Conservation (phyloP, 164 flowering plant genomes). For the Magnolia kwangsiensis region DNA sequence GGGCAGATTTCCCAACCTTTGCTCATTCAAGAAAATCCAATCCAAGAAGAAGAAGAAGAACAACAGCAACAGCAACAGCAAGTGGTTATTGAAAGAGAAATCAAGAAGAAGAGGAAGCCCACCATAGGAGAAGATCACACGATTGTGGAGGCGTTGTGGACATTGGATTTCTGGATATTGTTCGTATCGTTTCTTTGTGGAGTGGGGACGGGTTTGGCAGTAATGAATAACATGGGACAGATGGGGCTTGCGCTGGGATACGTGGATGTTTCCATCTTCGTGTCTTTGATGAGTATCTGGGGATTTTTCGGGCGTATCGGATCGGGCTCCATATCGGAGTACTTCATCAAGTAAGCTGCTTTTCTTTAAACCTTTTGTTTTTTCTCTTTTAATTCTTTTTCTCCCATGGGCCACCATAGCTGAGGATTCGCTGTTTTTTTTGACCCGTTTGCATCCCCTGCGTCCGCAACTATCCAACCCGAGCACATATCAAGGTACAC, state of each 20-base stretch:
- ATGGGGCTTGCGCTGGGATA: conserved; percentile 85
- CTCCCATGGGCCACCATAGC: too few relatives aligned
- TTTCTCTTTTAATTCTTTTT: neutral
- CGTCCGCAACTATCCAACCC: too few relatives aligned
- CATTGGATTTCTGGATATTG: conserved; percentile 76
- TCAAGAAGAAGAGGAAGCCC: conserved; percentile 26
- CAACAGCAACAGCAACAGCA: neutral
- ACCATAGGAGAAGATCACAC: conserved; percentile 87
- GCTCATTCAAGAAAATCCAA: conserved; percentile 14
- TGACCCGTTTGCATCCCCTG: too few relatives aligned
- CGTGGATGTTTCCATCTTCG: conserved; percentile 74
- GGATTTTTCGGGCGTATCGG: conserved; percentile 85
- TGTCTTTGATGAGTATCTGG: conserved; percentile 75
- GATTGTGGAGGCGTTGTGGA: conserved; percentile 51
- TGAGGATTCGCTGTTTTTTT: too few relatives aligned
- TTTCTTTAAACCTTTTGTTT: neutral
- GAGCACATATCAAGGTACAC: too few relatives aligned
- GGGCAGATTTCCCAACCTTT: conserved; percentile 36
- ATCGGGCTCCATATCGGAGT: conserved; percentile 72
- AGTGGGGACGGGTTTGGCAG: conserved; percentile 88
- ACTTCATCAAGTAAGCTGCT: conserved; percentile 63
- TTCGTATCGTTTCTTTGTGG: conserved; percentile 82
- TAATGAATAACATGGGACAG: conserved; percentile 90
- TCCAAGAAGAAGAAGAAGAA: neutral
- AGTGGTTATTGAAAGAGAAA: conserved; percentile 14